Percentiles rank a stretch among this genome's conserved stretches.
Conservation (phyloP, 2,329 filamentous ascomycete genomes). For the Eutypa lata region DNA sequence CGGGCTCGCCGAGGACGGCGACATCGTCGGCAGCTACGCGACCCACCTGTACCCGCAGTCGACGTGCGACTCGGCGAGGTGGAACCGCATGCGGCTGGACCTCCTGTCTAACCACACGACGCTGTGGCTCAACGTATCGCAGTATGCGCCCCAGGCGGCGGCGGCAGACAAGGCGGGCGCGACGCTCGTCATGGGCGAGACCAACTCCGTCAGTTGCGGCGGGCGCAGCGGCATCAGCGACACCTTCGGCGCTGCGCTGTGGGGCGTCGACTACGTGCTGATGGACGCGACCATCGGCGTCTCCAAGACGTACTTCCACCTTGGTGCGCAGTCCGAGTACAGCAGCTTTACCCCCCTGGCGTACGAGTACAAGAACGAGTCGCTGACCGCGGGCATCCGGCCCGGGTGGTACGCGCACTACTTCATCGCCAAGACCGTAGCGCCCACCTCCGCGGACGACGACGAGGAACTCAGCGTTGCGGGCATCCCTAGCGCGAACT, state of each 20-base stretch:
- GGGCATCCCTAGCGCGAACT: slow-evolving; percentile 30
- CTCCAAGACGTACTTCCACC: slow-evolving; percentile 41
- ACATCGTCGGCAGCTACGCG: slow-evolving; percentile 30
- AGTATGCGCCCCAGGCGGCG: slow-evolving; percentile 28
- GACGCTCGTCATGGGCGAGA: slow-evolving; percentile 43
- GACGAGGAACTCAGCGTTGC: slow-evolving; percentile 18
- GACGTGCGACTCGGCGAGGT: slow-evolving; percentile 29
- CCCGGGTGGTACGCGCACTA: slow-evolving; percentile 33
- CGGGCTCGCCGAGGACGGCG: slow-evolving; percentile 24
- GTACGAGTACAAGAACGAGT: slow-evolving; percentile 30
- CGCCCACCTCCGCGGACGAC: slow-evolving; percentile 2
- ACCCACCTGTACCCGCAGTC: slow-evolving; percentile 36
- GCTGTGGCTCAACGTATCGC: slow-evolving; percentile 34
- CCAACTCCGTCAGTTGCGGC: slow-evolving; percentile 39
- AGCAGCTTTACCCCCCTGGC: slow-evolving; percentile 26
- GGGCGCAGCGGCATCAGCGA: slow-evolving; percentile 39
- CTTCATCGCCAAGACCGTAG: slow-evolving; percentile 28
- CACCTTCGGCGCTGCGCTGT: slow-evolving; percentile 47
- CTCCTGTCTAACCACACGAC: slow-evolving; percentile 29
- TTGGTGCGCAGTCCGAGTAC: slow-evolving; percentile 34
- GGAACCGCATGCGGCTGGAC: slow-evolving; percentile 30
- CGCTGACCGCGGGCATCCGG: slow-evolving; percentile 25
- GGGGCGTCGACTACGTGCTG: slow-evolving; percentile 44
- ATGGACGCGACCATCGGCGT: slow-evolving; percentile 32
- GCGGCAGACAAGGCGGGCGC: slow-evolving; percentile 33